These are phyloP conservation scores for Inosperma sp. DNA, from an alignment of 768 basidiomycete genomes.

Conservation along the genomic window DNA sequence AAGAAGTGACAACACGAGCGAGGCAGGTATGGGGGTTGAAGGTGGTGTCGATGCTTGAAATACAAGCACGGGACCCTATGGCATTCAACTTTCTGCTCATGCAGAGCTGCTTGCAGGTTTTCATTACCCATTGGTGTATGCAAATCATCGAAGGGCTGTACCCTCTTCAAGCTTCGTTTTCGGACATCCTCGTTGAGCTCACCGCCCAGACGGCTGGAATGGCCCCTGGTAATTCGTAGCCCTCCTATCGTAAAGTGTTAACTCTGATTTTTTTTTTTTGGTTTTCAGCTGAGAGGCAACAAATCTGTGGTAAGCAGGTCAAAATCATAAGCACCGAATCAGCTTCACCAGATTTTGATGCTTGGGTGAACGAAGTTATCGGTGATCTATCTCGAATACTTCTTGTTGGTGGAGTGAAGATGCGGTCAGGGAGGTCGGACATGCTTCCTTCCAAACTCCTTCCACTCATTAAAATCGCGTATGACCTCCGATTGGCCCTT, in stretches of 20 bases:
- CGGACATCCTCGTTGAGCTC: constrained; percentile 22
- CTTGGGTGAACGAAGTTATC: constrained; percentile 21
- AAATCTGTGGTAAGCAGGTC: constrained; percentile 17
- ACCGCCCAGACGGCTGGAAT: constrained; percentile 3
- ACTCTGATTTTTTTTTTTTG: background rate
- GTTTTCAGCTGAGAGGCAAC: constrained; percentile 5
- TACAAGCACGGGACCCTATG: constrained; percentile 9
- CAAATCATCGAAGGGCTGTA: constrained; percentile 23
- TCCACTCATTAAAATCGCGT: constrained; percentile 20
- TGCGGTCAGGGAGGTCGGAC: constrained; percentile 8
- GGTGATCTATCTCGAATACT: constrained; percentile 16
- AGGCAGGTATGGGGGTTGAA: constrained; percentile 15
- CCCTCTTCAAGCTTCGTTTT: constrained; percentile 20
- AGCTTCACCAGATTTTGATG: constrained; percentile 12
- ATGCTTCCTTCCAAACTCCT: constrained; percentile 17
- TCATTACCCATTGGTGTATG: constrained; percentile 24
- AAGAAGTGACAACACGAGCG: constrained; percentile 3
- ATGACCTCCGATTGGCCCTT: constrained; percentile 22
- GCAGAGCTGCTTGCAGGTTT: constrained; percentile 21
- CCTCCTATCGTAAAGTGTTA: background rate
- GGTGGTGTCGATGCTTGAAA: constrained; percentile 16
- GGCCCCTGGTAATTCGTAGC: background rate
- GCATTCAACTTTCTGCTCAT: constrained; percentile 15
- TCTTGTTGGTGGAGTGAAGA: constrained; percentile 14
- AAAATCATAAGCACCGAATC: constrained; percentile 16